Evolutionary conservation across 495 filamentous ascomycete species (phyloP), one percentile per base, ranked within the genome.

Genomic region (Letharia lupina): DNA sequence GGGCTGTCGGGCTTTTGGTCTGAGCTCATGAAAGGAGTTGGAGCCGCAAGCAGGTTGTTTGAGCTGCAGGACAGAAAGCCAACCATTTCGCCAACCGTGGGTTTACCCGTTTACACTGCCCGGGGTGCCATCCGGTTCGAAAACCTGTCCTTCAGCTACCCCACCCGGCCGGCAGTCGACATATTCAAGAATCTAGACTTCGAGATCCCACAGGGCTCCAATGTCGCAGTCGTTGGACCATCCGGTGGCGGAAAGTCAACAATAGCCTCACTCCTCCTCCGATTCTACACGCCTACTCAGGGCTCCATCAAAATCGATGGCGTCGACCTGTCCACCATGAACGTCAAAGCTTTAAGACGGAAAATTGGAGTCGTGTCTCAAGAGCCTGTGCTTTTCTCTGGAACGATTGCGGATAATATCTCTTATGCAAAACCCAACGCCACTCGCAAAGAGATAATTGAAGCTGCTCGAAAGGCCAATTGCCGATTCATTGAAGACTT

Each of bases 11-110:
- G 88, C 70, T 98, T 98, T 78, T 97, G 96, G 79, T 96, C 92
- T 13, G 94, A 98, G 74, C 83, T 98, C 28, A 98, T 97, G 94
- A 98, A 98, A 73, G 95, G 95, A 48, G 94, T 96, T 33, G 94
- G 94, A 70, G 94, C 94, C 47, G 95, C 94, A 16, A 93, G 88
- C 71, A 89, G 94, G 37, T 81, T 98, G 10, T 98, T 98, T 73
- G 94, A 98, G 73, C 82, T 98, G 8, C 93, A 98, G 75, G 94
- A 98, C 76, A 89, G 94, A 66, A 83, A 95, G 54, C 88, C 92
- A 1, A 88, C 85, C 3, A 97, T 98, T 63, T 87, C 85, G 16
- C 84, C 91, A 3, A 98, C 94, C 2, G 84, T 86, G 45, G 94
- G 94, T 63, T 70, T 79, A 28, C 86, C 86, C 64, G 89, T 98